phyloP scores from a whole-genome alignment of 2,329 filamentous ascomycete genomes.

The Fusarium longipes region DNA sequence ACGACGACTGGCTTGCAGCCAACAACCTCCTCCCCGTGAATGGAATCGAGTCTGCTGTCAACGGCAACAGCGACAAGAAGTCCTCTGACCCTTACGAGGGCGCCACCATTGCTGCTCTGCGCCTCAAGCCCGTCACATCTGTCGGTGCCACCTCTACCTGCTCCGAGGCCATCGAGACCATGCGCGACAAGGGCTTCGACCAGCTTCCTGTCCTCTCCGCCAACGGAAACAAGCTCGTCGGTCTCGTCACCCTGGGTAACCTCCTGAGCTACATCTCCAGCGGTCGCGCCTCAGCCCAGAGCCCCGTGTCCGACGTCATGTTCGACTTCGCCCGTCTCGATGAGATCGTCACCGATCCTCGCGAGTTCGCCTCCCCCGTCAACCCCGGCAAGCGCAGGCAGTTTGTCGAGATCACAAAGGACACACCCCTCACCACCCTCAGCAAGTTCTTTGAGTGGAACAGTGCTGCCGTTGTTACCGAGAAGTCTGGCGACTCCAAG shows the following conservation, averaged over 20 bases:
- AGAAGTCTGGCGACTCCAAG: slow-evolving; percentile 68
- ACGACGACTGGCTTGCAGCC: slow-evolving; percentile 98
- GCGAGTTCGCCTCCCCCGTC: slow-evolving; percentile 64
- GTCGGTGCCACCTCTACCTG: slow-evolving; percentile 77
- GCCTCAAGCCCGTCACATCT: slow-evolving; percentile 93
- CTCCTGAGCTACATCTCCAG: slow-evolving; percentile 89
- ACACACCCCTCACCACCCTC: slow-evolving; percentile 84
- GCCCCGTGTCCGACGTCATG: slow-evolving; percentile 88
- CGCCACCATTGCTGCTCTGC: slow-evolving; percentile 83
- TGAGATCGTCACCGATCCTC: slow-evolving; percentile 90
- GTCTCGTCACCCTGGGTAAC: slow-evolving; percentile 94
- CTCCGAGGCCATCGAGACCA: slow-evolving; percentile 92
- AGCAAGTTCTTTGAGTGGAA: slow-evolving; percentile 99
- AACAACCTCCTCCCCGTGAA: slow-evolving; percentile 85
- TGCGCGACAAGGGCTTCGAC: slow-evolving; percentile 98
- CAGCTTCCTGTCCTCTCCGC: slow-evolving; percentile 89
- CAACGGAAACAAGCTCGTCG: slow-evolving; percentile 79
- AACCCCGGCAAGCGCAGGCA: slow-evolving; percentile 65
- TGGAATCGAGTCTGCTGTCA: slow-evolving; percentile 60
- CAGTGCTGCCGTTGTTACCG: slow-evolving; percentile 92
- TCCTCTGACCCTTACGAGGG: slow-evolving; percentile 76
- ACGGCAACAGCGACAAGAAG: slow-evolving; percentile 52
- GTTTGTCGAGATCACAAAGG: slow-evolving; percentile 94
- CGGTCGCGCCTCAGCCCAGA: slow-evolving; percentile 79
- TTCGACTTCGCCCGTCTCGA: slow-evolving; percentile 91